Conservation (phyloP, 176 grass and related monocot species). For the Chrysopogon serrulatus region DNA sequence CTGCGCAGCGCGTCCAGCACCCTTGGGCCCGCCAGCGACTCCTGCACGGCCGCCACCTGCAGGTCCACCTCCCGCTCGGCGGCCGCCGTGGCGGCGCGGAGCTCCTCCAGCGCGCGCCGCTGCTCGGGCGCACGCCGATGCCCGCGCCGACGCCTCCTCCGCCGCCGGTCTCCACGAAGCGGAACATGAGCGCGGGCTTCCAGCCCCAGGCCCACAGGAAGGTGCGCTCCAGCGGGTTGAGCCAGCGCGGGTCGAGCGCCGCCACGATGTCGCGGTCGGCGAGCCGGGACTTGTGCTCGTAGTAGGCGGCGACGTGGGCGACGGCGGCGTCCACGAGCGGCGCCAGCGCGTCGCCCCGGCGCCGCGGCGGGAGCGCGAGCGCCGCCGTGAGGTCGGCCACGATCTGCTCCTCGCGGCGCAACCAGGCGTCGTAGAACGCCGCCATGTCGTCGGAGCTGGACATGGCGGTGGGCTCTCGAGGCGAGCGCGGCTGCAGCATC, state of each 20-base stretch:
- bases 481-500: neutral
- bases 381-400: conserved; percentile 30
- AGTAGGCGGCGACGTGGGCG: conserved; percentile 45
- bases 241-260: conserved; percentile 52
- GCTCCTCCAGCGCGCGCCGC: conserved; percentile 4
- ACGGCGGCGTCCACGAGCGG: conserved; percentile 35
- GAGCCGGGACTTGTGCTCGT: conserved; percentile 48
- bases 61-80: conserved; percentile 48
- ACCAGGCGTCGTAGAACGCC: conserved; percentile 55
- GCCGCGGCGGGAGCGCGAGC: neutral
- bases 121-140: neutral
- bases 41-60: conserved; percentile 54
- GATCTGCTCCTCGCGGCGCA: conserved; percentile 49
- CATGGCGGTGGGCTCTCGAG: neutral
- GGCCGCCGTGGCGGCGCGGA: conserved; percentile 14
- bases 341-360: neutral
- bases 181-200: conserved; percentile 64
- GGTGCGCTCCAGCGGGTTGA: conserved; percentile 78
- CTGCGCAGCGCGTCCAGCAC: conserved; percentile 47
- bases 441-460: conserved; percentile 33
- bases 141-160: neutral
- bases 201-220: conserved; percentile 81
- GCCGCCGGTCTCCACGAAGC: conserved; percentile 22
- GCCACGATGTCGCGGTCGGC: conserved; percentile 53
- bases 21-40: conserved; percentile 44